Conservation (phyloP, 805 yeast genomes). For the Maudiozyma turicensis region DNA sequence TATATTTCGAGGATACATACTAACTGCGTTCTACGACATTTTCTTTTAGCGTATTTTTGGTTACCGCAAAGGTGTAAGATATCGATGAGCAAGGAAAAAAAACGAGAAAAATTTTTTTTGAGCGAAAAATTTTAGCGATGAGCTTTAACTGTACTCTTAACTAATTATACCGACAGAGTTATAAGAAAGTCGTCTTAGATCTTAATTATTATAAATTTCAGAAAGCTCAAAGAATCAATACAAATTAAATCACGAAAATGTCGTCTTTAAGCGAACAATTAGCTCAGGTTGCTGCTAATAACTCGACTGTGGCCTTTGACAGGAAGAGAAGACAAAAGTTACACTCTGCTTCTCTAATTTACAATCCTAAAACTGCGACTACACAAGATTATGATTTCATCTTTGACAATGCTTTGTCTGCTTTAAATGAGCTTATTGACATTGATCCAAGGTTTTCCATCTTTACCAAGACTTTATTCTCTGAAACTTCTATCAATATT, state of each 20-base stretch:
- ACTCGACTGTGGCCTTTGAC: conserved; percentile 69
- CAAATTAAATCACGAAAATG: conserved; percentile 18
- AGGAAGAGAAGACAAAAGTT: conserved; percentile 77
- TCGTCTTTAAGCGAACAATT: conserved; percentile 76
- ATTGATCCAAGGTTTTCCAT: conserved; percentile 67
- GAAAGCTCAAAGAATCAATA: too few species aligned
- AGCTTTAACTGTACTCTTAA: neutral
- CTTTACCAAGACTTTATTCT: conserved; percentile 66
- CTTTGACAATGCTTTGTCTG: conserved; percentile 61
- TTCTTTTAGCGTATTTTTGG: too few species aligned
- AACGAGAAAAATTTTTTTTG: neutral
- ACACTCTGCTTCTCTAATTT: conserved; percentile 82
- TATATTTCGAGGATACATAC: too few species aligned
- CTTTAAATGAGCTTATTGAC: conserved; percentile 58
- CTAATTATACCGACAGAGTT: neutral
- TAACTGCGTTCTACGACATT: too few species aligned
- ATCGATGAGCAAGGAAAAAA: neutral
- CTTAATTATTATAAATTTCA: too few species aligned
- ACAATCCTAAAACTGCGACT: conserved; percentile 82
- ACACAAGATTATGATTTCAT: conserved; percentile 86
- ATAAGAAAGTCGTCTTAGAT: too few species aligned
- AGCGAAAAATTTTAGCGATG: neutral
- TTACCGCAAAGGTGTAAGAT: neutral
- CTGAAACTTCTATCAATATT: conserved; percentile 66
- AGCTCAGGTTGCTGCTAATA: conserved; percentile 52